phyloP scores from a whole-genome alignment of 148 eudicot species.

The Polygonum aviculare region DNA sequence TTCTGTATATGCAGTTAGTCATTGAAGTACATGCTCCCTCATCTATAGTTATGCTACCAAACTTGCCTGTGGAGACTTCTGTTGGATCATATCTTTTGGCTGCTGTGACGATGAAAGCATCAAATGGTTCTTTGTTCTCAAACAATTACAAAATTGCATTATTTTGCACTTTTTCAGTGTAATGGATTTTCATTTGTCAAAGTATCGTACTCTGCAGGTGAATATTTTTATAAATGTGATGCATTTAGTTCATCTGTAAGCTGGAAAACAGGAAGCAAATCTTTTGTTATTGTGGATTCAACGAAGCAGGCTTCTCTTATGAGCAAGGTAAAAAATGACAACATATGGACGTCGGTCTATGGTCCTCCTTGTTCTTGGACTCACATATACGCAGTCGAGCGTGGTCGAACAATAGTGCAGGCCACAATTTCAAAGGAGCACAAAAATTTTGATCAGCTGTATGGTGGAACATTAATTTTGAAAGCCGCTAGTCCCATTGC shows the following conservation, averaged over 20 bases:
- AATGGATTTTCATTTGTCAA: neutral
- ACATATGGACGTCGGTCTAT: conserved; percentile 12
- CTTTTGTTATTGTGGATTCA: conserved; percentile 45
- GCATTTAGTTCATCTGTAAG: conserved; percentile 56
- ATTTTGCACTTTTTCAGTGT: neutral
- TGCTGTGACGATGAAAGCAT: conserved; percentile 69
- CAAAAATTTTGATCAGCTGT: conserved; percentile 29
- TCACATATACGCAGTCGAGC: conserved; percentile 35
- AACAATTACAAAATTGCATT: neutral
- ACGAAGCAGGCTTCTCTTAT: conserved; percentile 27
- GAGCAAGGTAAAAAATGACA: conserved; percentile 21
- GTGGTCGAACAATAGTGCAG: conserved; percentile 52
- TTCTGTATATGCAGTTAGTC: conserved; percentile 27
- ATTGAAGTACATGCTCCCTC: conserved; percentile 79
- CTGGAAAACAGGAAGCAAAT: conserved; percentile 65
- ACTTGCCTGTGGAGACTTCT: conserved; percentile 71
- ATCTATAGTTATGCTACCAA: conserved; percentile 60
- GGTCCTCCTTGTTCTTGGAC: conserved; percentile 70
- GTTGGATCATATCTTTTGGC: conserved; percentile 73
- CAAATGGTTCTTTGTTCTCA: conserved; percentile 37
- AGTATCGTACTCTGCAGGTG: conserved; percentile 37
- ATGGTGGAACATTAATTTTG: conserved; percentile 34
- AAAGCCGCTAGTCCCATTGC: conserved; percentile 56
- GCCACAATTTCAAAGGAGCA: conserved; percentile 47
- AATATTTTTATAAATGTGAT: conserved; percentile 60